These are phyloP conservation scores for Coemansia sp. DNA, from an alignment of 192 early-diverging fungal genomes.

Conservation along the genomic window DNA sequence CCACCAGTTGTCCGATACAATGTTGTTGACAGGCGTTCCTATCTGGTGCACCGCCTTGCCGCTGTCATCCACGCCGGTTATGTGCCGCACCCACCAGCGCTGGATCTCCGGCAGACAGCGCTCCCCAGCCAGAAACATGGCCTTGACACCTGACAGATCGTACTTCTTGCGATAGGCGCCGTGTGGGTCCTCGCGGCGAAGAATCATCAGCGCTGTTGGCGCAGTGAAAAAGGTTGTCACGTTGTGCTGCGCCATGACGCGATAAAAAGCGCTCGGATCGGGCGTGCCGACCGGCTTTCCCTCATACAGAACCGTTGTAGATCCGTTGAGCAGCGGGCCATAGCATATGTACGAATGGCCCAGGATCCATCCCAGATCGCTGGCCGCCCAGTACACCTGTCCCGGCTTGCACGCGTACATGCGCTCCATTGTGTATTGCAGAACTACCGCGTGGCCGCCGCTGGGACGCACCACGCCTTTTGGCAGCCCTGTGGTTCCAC, in stretches of 20 bases:
- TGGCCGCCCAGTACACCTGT: conserved; percentile 76
- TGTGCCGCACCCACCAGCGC: conserved; percentile 52
- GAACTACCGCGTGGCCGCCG: conserved; percentile 72
- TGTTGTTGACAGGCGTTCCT: conserved; percentile 25
- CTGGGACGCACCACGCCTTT: conserved; percentile 80
- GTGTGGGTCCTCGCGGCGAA: conserved; percentile 77
- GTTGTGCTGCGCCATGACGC: conserved; percentile 75
- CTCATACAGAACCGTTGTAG: conserved; percentile 82
- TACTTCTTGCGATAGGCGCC: conserved; percentile 58
- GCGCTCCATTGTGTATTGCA: conserved; percentile 68
- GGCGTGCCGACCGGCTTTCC: conserved; percentile 84
- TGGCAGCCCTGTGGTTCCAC: conserved; percentile 87
- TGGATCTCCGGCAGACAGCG: conserved; percentile 80
- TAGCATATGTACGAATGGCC: conserved; percentile 84
- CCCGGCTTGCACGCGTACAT: conserved; percentile 73
- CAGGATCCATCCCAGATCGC: conserved; percentile 88
- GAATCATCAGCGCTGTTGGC: conserved; percentile 78
- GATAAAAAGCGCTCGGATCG: conserved; percentile 77
- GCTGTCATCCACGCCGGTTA: conserved; percentile 26
- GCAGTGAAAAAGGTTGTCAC: conserved; percentile 78
- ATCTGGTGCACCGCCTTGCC: conserved; percentile 18
- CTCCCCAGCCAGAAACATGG: conserved; percentile 80
- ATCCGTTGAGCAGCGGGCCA: conserved; percentile 75
- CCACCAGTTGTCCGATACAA: conserved; percentile 79
- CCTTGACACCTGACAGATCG: conserved; percentile 63